phyloP scores from a whole-genome alignment of 2,329 filamentous ascomycete genomes.

The Fusarium protoensiforme region DNA sequence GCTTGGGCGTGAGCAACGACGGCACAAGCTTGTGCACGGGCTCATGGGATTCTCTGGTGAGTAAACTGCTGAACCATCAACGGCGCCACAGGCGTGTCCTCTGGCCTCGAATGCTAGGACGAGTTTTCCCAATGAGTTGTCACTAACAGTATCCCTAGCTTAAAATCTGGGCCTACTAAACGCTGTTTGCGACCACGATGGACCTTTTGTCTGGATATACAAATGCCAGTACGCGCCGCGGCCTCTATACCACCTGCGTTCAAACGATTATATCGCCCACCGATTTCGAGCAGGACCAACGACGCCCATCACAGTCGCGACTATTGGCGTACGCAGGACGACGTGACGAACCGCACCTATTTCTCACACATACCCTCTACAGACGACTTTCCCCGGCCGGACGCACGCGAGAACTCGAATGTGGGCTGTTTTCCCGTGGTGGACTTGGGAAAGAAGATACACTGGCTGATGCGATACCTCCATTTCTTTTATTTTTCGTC shows the following conservation, averaged over 20 bases:
- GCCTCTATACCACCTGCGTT: slow-evolving; percentile 45
- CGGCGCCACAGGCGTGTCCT: background rate
- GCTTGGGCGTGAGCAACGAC: slow-evolving; percentile 97
- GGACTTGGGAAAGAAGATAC: slow-evolving; percentile 38
- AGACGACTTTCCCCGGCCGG: slow-evolving; percentile 40
- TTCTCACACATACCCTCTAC: slow-evolving; percentile 45
- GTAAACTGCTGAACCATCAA: slow-evolving; percentile 49
- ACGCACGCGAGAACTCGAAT: slow-evolving; percentile 36
- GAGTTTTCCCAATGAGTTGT: background rate
- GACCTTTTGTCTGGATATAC: slow-evolving; percentile 44
- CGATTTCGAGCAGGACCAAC: slow-evolving; percentile 43
- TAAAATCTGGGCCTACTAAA: slow-evolving; percentile 88
- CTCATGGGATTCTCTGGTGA: slow-evolving; percentile 98
- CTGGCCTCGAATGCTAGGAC: background rate
- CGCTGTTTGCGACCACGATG: slow-evolving; percentile 37
- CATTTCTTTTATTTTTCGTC: slow-evolving; percentile 38
- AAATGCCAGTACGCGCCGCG: slow-evolving; percentile 43
- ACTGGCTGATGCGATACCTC: slow-evolving; percentile 51
- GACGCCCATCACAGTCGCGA: slow-evolving; percentile 47
- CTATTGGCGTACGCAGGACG: slow-evolving; percentile 53
- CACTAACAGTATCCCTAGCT: slow-evolving; percentile 63
- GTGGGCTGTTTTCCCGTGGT: slow-evolving; percentile 39
- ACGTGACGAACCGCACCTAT: slow-evolving; percentile 52
- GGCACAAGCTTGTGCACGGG: slow-evolving; percentile 99
- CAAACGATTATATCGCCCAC: slow-evolving; percentile 46